Evolutionary conservation across 2,329 filamentous ascomycete genomes (phyloP), one percentile per base, ranked within the genome.

Genomic region (Scorias spongiosa): DNA sequence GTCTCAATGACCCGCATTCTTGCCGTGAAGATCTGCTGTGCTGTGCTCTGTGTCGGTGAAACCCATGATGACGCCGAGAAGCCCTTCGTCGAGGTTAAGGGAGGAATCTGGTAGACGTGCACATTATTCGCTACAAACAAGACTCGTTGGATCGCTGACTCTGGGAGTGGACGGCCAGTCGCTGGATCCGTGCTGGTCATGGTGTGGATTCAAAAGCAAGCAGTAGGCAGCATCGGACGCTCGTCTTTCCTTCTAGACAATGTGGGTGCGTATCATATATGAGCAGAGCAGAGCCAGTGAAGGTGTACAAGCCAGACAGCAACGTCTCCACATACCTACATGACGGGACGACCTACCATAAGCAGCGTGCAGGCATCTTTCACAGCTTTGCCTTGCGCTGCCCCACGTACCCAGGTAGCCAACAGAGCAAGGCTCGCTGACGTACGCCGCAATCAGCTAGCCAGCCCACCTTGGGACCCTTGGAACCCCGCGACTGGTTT

Each of bases 51-150:
- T 47, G 67, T 63, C 18, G 84, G 75, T 47, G 66, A 62, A 26
- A 85, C 93, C 86, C 86, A 94, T 49, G 74, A 67, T 10, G 79
- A 72, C 46, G 87, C 86, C 30, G 73, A 74, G 70, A 93, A 83
- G 61, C 86, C 86, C 61, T 82, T 81, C 54, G 78, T 85, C 14
- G 80, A 81, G 39, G 80, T 72, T 46, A 87, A 70, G 18, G 86
- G 85, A 14, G 86, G 86, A 61, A 93, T 87, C 57, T 81, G 78
- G 72, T 93, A 94, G 69, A 93, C 75, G 68, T 93, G 84, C 50
- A 91, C 81, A 51, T 73, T 69, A 55, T 72, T 68, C 49, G 80
- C 76, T 61, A 87, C 68, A 73, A 85, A 88, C 61, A 93, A 80
- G 59, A 91, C 71, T 61, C 85, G 80, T 65, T 91, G 84, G 65